Evolutionary conservation across 1,139 yeast species (phyloP).

Genomic region (Taiozyma sp.): DNA sequence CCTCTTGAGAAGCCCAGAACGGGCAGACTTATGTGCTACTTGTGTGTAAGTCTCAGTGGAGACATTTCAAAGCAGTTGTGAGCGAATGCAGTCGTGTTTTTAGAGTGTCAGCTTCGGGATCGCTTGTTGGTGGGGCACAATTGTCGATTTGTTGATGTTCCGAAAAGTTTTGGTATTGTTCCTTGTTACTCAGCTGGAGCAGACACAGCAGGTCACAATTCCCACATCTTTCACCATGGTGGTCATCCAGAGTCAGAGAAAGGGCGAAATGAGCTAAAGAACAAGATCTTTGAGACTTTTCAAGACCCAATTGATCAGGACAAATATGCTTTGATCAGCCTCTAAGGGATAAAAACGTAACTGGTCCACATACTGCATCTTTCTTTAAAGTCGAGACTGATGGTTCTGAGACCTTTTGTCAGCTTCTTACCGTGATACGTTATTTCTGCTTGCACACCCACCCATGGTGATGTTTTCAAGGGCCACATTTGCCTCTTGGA

Average conservation of each 20-base stretch:
- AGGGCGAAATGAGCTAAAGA: constrained; percentile 11
- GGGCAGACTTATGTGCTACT: neutral
- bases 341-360: constrained; percentile 4
- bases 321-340: constrained; percentile 6
- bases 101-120: too few species aligned
- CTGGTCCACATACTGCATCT: constrained; percentile 11
- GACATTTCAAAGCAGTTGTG: neutral
- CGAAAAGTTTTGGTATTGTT: too few species aligned
- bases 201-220: neutral
- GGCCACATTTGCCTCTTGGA: constrained; percentile 53
- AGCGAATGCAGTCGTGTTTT: too few species aligned
- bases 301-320: constrained; percentile 7
- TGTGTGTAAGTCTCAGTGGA: neutral
- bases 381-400: constrained; percentile 14
- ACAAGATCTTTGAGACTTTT: constrained; percentile 8
- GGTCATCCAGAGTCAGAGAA: constrained; percentile 1
- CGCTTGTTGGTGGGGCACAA: too few species aligned
- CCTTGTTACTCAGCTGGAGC: too few species aligned
- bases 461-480: constrained; percentile 32
- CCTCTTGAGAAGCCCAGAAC: neutral
- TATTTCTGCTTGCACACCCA: constrained; percentile 52
- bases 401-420: constrained; percentile 6
- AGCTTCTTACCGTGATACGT: constrained; percentile 21
- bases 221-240: constrained; percentile 13
- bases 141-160: too few species aligned